Percentiles rank a stretch among this genome's conserved stretches.
Evolutionary conservation across 352 stramenopile species (phyloP).

Genomic region (Pythium brachiatum): DNA sequence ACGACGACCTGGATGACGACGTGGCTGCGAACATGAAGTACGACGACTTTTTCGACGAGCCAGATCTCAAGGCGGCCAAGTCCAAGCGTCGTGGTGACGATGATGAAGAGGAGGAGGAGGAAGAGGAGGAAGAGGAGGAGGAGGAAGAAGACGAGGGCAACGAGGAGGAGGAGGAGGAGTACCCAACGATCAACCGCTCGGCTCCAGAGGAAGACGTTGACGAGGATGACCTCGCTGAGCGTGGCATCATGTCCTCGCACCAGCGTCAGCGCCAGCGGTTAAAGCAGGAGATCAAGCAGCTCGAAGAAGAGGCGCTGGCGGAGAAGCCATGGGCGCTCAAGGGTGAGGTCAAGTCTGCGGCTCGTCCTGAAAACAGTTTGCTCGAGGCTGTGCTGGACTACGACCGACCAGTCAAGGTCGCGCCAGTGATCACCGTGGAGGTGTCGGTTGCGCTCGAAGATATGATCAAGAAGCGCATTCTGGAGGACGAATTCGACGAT

Average conservation of each 20-base stretch:
- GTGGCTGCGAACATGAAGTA: conserved; percentile 29
- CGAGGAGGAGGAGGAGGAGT: conserved; percentile 44
- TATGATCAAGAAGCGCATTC: conserved; percentile 93
- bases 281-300: conserved; percentile 81
- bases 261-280: conserved; percentile 63
- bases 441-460: conserved; percentile 91
- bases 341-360: conserved; percentile 85
- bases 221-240: conserved; percentile 70
- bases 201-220: conserved; percentile 29
- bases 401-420: conserved; percentile 88
- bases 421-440: conserved; percentile 91
- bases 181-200: conserved; percentile 44
- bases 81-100: conserved; percentile 8
- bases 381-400: conserved; percentile 93
- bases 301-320: conserved; percentile 87
- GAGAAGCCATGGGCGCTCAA: conserved; percentile 94
- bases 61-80: conserved; percentile 8
- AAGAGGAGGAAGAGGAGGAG: conserved; percentile 42
- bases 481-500: conserved; percentile 95
- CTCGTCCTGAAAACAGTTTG: conserved; percentile 91
- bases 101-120: conserved; percentile 38
- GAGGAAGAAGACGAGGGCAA: conserved; percentile 27
- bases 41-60: conserved; percentile 38
- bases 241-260: conserved; percentile 78
- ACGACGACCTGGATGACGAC: conserved; percentile 45